phyloP scores from a whole-genome alignment of 441 rosid genomes.

The Rhodomyrtus psidioides region DNA sequence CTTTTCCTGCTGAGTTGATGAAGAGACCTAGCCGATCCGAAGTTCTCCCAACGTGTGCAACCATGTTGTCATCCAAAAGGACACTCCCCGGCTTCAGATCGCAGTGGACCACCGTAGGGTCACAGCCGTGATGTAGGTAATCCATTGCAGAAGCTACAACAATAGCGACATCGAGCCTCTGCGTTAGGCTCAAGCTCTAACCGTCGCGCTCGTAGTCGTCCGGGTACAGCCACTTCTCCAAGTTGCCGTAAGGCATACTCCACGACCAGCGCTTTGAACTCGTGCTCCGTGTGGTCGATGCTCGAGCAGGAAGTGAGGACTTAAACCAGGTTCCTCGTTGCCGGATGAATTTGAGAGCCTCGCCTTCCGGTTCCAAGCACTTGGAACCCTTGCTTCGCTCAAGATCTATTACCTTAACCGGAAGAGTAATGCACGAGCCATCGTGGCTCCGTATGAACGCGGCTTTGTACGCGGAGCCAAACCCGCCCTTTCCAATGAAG shows the following conservation, averaged over 20 bases:
- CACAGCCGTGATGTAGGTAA: constrained; percentile 1
- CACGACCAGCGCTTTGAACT: constrained; percentile 4
- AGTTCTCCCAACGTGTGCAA: constrained; percentile 3
- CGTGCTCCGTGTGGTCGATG: background rate
- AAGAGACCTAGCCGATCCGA: constrained; percentile 1
- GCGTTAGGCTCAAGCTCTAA: background rate
- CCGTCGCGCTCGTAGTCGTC: background rate
- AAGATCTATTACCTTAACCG: too few relatives aligned
- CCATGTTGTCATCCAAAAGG: constrained; percentile 8
- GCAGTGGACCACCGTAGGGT: constrained; percentile 3
- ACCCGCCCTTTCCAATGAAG: too few relatives aligned
- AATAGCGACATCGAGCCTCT: background rate
- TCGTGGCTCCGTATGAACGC: too few relatives aligned
- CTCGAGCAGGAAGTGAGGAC: background rate
- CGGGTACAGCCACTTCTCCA: background rate
- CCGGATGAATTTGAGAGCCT: background rate
- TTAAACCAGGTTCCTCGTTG: background rate
- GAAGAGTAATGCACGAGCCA: too few relatives aligned
- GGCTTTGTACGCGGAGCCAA: too few relatives aligned
- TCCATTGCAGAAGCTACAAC: background rate
- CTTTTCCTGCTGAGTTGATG: background rate
- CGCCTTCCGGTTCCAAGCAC: background rate
- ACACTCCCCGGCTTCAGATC: constrained; percentile 9
- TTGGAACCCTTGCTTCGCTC: background rate
- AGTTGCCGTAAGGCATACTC: background rate